phyloP scores from a whole-genome alignment of 768 basidiomycete genomes.

The Tulasnella sp. region DNA sequence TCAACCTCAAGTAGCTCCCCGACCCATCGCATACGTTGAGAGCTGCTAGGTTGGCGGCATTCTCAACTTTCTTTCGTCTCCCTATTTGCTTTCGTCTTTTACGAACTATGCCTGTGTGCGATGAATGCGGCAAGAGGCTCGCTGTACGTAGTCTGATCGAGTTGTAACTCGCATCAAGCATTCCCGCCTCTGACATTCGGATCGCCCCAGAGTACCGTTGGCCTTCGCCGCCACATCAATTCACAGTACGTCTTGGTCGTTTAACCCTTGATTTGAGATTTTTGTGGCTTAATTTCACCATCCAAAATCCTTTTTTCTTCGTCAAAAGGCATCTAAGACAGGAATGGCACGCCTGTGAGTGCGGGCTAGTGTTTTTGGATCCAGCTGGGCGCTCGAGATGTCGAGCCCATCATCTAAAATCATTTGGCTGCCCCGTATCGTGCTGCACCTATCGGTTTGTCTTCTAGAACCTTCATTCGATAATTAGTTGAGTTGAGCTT shows the following conservation, averaged over 20 bases:
- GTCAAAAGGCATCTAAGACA: not conserved
- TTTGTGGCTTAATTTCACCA: not conserved
- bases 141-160: not conserved
- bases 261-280: not conserved
- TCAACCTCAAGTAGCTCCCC: too few relatives aligned
- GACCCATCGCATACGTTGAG: too few relatives aligned
- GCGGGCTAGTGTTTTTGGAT: not conserved
- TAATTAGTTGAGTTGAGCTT: not conserved
- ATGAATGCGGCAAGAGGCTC: not conserved
- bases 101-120: too few relatives aligned
- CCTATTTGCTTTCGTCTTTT: too few relatives aligned
- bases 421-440: not conserved
- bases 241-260: not conserved
- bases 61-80: too few relatives aligned
- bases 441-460: not conserved
- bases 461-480: not conserved
- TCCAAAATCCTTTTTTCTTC: not conserved
- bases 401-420: not conserved
- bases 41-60: too few relatives aligned
- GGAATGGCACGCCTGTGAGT: not conserved
- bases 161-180: too few relatives aligned
- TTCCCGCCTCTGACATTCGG: not conserved
- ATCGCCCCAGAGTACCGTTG: not conserved
- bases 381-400: not conserved
- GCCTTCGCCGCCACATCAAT: not conserved